A percentile compares a stretch with the other conserved stretches of the same genome.
These are phyloP conservation scores for Jamesozyma jinghongensis DNA, from an alignment of 805 yeast species.

Conservation along the genomic window DNA sequence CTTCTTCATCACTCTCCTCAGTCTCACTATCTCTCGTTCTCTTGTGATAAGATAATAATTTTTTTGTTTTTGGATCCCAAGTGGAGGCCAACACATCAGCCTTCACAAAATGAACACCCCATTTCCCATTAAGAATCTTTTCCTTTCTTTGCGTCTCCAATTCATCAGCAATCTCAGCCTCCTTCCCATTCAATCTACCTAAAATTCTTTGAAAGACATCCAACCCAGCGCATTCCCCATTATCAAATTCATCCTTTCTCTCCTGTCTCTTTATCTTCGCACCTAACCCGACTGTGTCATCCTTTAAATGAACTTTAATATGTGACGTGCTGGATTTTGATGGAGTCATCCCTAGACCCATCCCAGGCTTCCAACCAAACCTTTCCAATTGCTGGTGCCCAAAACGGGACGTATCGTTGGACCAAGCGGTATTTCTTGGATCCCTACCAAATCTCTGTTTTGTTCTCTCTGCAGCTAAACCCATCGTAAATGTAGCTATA, in stretches of 20 bases:
- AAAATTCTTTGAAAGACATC: constrained; percentile 88
- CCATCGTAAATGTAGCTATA: constrained; percentile 52
- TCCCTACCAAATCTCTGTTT: constrained; percentile 85
- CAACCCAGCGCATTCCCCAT: constrained; percentile 80
- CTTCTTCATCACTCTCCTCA: constrained; percentile 13
- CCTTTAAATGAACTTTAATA: constrained; percentile 72
- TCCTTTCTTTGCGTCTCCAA: constrained; percentile 61
- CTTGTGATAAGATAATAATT: constrained; percentile 28
- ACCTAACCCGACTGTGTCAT: constrained; percentile 84
- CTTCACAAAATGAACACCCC: constrained; percentile 80
- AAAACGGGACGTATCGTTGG: constrained; percentile 71
- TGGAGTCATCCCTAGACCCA: constrained; percentile 60
- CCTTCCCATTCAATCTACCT: constrained; percentile 84
- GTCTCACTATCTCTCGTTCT: constrained; percentile 24
- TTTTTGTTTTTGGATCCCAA: constrained; percentile 56
- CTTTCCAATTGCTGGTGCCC: constrained; percentile 79
- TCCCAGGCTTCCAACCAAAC: constrained; percentile 89
- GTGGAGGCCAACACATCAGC: constrained; percentile 81
- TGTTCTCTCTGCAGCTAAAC: constrained; percentile 69
- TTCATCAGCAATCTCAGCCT: constrained; percentile 53
- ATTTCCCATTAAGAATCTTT: constrained; percentile 68
- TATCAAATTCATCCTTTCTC: constrained; percentile 59
- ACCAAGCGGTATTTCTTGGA: constrained; percentile 93
- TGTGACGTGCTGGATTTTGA: constrained; percentile 57
- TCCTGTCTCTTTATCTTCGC: constrained; percentile 55